Base-by-base conservation (phyloP, 257 asterid genomes). In the Coffea canephora region DNA sequence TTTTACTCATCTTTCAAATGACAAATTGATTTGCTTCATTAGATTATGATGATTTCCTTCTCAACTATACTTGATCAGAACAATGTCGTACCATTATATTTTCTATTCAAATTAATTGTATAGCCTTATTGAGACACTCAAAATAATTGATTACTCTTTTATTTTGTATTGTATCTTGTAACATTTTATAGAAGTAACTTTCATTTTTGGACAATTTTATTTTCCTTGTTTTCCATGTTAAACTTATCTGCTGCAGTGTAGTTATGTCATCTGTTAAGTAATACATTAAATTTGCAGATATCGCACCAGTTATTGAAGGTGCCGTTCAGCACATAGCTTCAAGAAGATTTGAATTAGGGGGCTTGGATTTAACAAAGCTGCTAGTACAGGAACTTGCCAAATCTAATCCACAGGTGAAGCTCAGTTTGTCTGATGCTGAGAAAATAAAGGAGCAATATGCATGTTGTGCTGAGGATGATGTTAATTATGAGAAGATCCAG, bases 251-350 rank as follows among this genome's bases (percentile, higher is more conserved):
- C 25, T 73, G 0, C 57, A 43, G 71, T 61, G 36, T 57, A 57
- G 49, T 41, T 39, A 36, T 2, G 70, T 65, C 4, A 41, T 61
- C 8, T 43, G 57, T 14, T 12, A 25, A 41, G 79, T 59, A 39
- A 55, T 14, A 8, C n/a, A 39, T 59, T 65, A 15, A 46, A 72
- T 75, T 4, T 75, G 69, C 92, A 91, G 99, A 95, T 88, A 93
- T 95, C 86, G 98, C 99, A 65, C 92, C 98, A 62, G 98, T 95
- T 48, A 92, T 95, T 78, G 99, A 95, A 83, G 99, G 99, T 79
- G 99, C 97, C 14, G 98, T 95, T 82, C 99, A 95, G 85, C 97
- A 91, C 83, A 90, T 95, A 81, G 96, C 99, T 69, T 95, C 98
- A 25, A 88, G 98, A 89, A 91, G 99, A 88, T 81, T 93, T 82